A percentile compares a stretch with the other conserved stretches of the same genome.
phyloP scores from a whole-genome alignment of 169 alveolate genomes.

The Besnoitia besnoiti region DNA sequence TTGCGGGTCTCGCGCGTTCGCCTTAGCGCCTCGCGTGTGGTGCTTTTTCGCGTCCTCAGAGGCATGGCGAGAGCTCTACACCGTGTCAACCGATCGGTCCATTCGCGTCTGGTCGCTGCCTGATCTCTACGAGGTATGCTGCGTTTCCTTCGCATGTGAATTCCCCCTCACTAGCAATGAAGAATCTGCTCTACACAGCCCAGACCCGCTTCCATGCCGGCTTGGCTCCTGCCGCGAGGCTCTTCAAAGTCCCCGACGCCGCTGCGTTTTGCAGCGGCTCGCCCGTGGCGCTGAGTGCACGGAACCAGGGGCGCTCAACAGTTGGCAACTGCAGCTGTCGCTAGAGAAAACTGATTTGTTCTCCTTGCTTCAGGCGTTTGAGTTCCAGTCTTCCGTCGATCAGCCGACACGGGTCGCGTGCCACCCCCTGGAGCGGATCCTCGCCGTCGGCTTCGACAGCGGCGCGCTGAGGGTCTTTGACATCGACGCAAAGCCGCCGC shows the following conservation, averaged over 20 bases:
- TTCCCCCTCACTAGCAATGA: too few relatives aligned
- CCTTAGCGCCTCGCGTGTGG: too few relatives aligned
- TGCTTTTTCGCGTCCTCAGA: slow-evolving; percentile 33
- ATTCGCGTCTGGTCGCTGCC: slow-evolving; percentile 68
- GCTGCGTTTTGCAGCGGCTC: too few relatives aligned
- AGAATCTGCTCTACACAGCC: too few relatives aligned
- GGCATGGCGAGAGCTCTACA: slow-evolving; percentile 57
- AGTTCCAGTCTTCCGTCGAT: slow-evolving; percentile 58
- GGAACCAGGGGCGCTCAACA: background rate
- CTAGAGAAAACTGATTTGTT: background rate
- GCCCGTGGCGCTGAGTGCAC: too few relatives aligned
- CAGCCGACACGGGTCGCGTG: slow-evolving; percentile 59
- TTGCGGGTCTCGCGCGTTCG: too few relatives aligned
- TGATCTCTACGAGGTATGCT: slow-evolving; percentile 51
- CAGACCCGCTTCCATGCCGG: too few relatives aligned
- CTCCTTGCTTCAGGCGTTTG: slow-evolving; percentile 53
- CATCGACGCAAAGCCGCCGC: slow-evolving; percentile 55
- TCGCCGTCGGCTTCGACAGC: slow-evolving; percentile 63
- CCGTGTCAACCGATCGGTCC: slow-evolving; percentile 58
- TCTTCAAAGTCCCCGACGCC: too few relatives aligned
- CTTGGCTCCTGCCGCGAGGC: too few relatives aligned
- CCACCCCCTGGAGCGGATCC: slow-evolving; percentile 62
- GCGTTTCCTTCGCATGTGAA: too few relatives aligned
- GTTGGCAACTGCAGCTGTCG: too few relatives aligned
- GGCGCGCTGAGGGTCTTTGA: slow-evolving; percentile 66